Evolutionary conservation across 164 flowering plant species (phyloP), one percentile per base, ranked within the genome.

Genomic region (Liquidambar formosana): DNA sequence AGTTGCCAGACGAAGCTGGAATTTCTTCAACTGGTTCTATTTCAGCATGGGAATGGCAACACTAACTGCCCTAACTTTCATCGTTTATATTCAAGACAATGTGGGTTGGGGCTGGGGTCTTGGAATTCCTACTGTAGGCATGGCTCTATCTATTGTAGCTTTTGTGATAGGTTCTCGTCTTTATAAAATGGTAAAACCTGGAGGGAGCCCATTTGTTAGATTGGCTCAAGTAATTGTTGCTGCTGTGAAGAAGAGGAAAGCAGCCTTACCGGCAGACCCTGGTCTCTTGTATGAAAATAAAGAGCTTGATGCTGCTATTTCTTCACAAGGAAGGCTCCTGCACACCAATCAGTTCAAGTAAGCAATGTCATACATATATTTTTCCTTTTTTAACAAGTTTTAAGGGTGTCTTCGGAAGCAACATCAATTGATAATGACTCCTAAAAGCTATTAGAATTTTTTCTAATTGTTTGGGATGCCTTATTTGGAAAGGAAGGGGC

Each of bases 81-180:
- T 85, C 3, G 94, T 89, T 13, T 89, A 89, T 60, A 75, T 89
- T 22, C 94, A 89, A 70, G 94, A 89, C 61, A 79, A 88, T 51
- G 86, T 88, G 26, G 86, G 90, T 0, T 89, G 94, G 94, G 90
- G 86, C 18, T 86, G 85, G 92, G 94, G 92, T 4, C 83, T 89
- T n/a, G 88, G 90, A 3, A 57, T 89, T 13, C 94, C 90, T 0
- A 80, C 94, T 57, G 76, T 81, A 1, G 84, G 77, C 70, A 84
- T 88, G 92, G 83, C 73, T 1, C 2, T 89, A 1, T 86, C 92
- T 3, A 18, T 86, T n/a, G 47, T 88, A 28, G 83, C 70, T 6
- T 87, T 89, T 64, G 69, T 86, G 6, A 0, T 82, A 0, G 94
- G 92, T 0, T 77, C 83, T 16, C 80, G 81, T 0, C 81, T 88